Conservation (phyloP, 2,329 filamentous ascomycete genomes). For the Trichoderma citrinoviride region DNA sequence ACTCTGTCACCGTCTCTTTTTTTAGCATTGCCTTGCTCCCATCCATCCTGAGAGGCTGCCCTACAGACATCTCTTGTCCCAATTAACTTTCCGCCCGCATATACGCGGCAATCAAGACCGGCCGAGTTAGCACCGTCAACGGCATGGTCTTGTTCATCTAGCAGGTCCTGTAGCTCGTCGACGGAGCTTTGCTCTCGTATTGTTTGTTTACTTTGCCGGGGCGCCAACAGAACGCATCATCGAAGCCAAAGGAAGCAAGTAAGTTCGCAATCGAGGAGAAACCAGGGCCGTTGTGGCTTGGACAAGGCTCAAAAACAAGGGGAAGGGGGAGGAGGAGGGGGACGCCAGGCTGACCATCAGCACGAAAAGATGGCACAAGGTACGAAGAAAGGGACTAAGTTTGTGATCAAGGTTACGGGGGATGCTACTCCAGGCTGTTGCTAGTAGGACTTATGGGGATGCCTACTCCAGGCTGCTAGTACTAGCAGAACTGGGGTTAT, state of each 20-base stretch:
- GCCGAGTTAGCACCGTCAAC: neutral
- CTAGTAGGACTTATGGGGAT: too few species aligned
- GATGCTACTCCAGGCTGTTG: neutral
- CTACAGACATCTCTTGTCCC: neutral
- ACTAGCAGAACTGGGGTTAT: too few species aligned
- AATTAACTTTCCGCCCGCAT: slow-evolving; percentile 13
- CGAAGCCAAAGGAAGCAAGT: neutral
- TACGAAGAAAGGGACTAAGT: neutral
- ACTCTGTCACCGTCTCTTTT: neutral
- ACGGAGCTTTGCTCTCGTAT: neutral
- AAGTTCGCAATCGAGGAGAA: neutral
- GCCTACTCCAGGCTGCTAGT: neutral
- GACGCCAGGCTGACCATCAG: slow-evolving; percentile 9
- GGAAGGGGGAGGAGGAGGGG: too few species aligned
- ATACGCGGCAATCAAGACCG: slow-evolving; percentile 1
- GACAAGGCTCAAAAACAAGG: neutral
- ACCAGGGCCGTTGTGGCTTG: slow-evolving; percentile 16
- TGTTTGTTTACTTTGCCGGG: neutral
- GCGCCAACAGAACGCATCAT: neutral
- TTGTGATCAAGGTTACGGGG: neutral
- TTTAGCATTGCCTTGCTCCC: slow-evolving; percentile 7
- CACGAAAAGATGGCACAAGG: neutral
- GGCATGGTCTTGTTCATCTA: neutral
- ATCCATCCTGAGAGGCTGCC: neutral
- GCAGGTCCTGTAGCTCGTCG: too few species aligned